These are phyloP conservation scores for Paecilomyces variotii DNA, from an alignment of 2,329 filamentous ascomycete species.

Conservation along the genomic window DNA sequence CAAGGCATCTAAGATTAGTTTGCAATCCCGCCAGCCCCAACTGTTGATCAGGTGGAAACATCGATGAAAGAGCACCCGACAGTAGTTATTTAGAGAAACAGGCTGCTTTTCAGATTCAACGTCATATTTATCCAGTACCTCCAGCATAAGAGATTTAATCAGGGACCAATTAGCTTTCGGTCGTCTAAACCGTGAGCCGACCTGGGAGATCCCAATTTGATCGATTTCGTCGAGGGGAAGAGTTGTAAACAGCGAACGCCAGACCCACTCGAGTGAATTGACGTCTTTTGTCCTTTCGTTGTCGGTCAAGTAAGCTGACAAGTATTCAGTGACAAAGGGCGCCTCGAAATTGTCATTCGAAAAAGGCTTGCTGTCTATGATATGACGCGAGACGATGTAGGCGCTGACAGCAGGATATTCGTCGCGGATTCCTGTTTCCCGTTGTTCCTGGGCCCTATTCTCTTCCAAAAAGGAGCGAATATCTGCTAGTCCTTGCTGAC, in stretches of 20 bases:
- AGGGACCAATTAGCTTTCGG: slow-evolving; percentile 43
- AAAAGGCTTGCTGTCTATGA: slow-evolving; percentile 24
- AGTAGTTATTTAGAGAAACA: slow-evolving; percentile 47
- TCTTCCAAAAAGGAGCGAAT: slow-evolving; percentile 40
- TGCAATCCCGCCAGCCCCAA: slow-evolving; percentile 53
- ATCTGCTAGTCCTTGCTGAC: slow-evolving; percentile 23
- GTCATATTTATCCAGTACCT: slow-evolving; percentile 41
- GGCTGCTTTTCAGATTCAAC: slow-evolving; percentile 31
- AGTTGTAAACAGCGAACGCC: slow-evolving; percentile 42
- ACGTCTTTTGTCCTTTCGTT: slow-evolving; percentile 28
- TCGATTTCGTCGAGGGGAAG: slow-evolving; percentile 50
- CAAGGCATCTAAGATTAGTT: slow-evolving; percentile 43
- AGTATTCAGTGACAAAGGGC: slow-evolving; percentile 29
- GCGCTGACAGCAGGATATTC: slow-evolving; percentile 37
- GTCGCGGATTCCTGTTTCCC: slow-evolving; percentile 43
- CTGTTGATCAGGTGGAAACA: slow-evolving; percentile 45
- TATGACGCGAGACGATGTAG: slow-evolving; percentile 40
- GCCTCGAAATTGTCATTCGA: slow-evolving; percentile 36
- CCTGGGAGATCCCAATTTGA: slow-evolving; percentile 37
- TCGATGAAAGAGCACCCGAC: slow-evolving; percentile 44
- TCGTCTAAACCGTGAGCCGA: slow-evolving; percentile 32
- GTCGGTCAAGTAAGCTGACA: slow-evolving; percentile 24
- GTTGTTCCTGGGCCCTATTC: slow-evolving; percentile 30
- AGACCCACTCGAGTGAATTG: slow-evolving; percentile 25
- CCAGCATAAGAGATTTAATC: slow-evolving; percentile 39